Evolutionary conservation across 2,329 filamentous ascomycete genomes (phyloP), one percentile per base, ranked within the genome.

Genomic region (Cryphonectria japonica): DNA sequence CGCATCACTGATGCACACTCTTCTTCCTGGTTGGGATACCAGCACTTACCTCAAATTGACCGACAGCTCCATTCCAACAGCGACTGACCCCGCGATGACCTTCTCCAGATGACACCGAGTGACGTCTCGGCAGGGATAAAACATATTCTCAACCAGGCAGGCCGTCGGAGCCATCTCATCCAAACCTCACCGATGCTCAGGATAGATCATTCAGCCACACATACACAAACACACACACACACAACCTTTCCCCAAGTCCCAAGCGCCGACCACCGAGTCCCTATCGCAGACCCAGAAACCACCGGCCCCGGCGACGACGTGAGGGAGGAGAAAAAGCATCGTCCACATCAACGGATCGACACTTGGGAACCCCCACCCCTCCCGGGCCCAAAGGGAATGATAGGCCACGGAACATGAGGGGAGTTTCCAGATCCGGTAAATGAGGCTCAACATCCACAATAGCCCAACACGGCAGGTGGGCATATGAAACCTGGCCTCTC

Each of bases 361-460:
- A 50, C 22, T n/a, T 2, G 22, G 16, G 7, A 26, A 26, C 26
- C 26, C 26, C 26, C 26, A 26, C 16, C 5, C 43, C 43, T 4
- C 37, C 37, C 9, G 37, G 37, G 19, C 22, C 7, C 19, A 22
- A 43, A 50, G 43, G 37, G 37, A 14, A 32, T 39, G 59, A 61
- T 39, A 37, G 34, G 34, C 59, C 34, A 37, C 32, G 59, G 7
- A n/a, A 2, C 16, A 2, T 50, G 4, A 9, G 46, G 46, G 16
- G 7, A 61, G 32, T 61, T 61, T 34, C 59, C 59, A 7, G 34
- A 61, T 61, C 2, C 32, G 59, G 59, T 22, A 61, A 61, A 37
- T 61, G 59, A 61, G 59, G 59, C 59, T 61, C 59, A 61, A 61
- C 59, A 39, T 14, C 59, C 59, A 61, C 32, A 39, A 26, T 39